These are phyloP conservation scores for Gracilariopsis chorda DNA, from an alignment of 23 red algal genomes.

Conservation along the genomic window DNA sequence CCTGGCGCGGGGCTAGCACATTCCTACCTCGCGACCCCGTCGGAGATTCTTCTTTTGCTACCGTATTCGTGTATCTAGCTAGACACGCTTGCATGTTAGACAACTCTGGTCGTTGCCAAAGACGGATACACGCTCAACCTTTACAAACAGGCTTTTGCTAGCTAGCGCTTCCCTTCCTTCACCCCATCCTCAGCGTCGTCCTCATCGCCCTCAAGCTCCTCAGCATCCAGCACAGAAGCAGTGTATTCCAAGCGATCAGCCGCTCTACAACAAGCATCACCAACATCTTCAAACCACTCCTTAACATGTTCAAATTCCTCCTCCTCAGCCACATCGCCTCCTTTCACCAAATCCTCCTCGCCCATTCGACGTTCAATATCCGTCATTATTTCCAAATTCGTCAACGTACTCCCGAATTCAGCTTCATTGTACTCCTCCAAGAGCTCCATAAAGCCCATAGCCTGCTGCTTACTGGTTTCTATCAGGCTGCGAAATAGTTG, in stretches of 20 bases:
- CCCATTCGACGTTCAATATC: background rate
- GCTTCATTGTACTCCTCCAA: constrained; percentile 40
- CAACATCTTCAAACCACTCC: constrained; percentile 66
- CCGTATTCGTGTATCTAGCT: no score
- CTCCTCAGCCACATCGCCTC: background rate
- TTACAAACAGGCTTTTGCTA: no score
- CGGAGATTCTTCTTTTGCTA: no score
- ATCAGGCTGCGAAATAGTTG: constrained; percentile 7
- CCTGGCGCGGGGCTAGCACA: no score
- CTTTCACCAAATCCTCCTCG: background rate
- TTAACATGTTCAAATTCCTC: background rate
- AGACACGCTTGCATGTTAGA: no score
- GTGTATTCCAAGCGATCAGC: constrained; percentile 16
- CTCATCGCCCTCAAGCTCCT: background rate
- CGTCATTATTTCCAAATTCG: constrained; percentile 10
- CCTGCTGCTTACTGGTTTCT: constrained; percentile 20
- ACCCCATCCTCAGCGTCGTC: constrained; percentile 6
- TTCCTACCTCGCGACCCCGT: no score
- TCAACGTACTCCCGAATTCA: constrained; percentile 20
- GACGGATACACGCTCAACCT: no score
- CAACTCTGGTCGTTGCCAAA: no score
- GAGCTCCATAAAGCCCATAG: constrained; percentile 44
- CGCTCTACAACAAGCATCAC: background rate
- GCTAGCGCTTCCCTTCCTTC: no score
- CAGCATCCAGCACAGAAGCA: constrained; percentile 11